Evolutionary conservation across 129 eudicot genomes (phyloP).

Genomic region (Erigeron canadensis): DNA sequence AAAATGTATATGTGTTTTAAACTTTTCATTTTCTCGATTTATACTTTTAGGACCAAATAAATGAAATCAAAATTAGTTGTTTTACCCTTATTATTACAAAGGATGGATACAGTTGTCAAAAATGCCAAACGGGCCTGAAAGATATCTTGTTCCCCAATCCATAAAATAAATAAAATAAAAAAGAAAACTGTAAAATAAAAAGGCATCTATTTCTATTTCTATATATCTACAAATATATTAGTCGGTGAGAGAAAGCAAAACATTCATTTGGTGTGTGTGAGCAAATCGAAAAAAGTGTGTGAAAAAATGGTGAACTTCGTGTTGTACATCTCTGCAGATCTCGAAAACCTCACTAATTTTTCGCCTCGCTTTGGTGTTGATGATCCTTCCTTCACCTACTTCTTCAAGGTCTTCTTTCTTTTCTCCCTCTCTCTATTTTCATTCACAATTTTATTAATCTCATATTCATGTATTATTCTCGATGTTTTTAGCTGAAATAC

Average conservation of each 20-base stretch:
- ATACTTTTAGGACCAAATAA: too few species aligned
- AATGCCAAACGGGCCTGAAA: too few species aligned
- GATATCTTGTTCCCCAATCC: too few species aligned
- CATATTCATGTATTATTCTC: not conserved
- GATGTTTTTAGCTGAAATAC: not conserved
- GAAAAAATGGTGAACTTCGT: constrained; percentile 66
- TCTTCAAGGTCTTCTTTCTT: constrained; percentile 39
- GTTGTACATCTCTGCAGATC: constrained; percentile 59
- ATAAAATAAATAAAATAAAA: too few species aligned
- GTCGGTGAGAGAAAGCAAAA: not conserved
- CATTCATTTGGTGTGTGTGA: constrained; percentile 10
- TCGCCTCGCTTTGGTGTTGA: constrained; percentile 74
- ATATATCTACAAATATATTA: too few species aligned
- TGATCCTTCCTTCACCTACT: constrained; percentile 63
- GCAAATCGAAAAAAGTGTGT: not conserved
- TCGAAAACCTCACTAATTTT: constrained; percentile 59
- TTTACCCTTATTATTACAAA: too few species aligned
- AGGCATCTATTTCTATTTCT: too few species aligned
- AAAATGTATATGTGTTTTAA: too few species aligned
- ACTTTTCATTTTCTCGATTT: too few species aligned
- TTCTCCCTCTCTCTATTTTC: not conserved
- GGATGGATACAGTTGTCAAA: too few species aligned
- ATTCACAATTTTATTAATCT: not conserved
- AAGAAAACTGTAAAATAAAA: too few species aligned
- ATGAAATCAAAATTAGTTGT: too few species aligned